These are phyloP conservation scores for Nakataea oryzae DNA, from an alignment of 2,329 filamentous ascomycete genomes.

Conservation along the genomic window DNA sequence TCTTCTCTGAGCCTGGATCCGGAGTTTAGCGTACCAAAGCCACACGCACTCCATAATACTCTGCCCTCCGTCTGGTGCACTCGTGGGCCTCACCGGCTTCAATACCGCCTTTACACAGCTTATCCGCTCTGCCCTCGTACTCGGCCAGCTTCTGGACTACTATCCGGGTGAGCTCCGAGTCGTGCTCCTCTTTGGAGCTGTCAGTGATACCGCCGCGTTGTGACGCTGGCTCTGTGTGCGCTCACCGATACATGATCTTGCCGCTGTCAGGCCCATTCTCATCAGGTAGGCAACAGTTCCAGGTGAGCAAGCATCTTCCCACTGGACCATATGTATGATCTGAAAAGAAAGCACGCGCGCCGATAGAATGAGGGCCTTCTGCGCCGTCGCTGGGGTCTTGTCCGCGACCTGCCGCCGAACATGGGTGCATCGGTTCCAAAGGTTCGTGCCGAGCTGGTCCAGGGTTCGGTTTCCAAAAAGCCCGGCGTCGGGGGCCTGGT, in stretches of 20 bases:
- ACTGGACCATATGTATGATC: constrained; percentile 50
- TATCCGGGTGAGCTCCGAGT: constrained; percentile 46
- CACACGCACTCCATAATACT: constrained; percentile 58
- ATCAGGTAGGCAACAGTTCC: constrained; percentile 43
- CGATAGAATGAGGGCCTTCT: constrained; percentile 23
- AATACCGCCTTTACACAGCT: background rate
- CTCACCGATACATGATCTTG: constrained; percentile 51
- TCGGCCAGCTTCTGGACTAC: constrained; percentile 55
- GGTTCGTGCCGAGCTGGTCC: constrained; percentile 41
- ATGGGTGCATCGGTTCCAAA: constrained; percentile 60
- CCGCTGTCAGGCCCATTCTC: constrained; percentile 57
- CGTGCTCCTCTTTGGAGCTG: constrained; percentile 29
- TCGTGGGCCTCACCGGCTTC: constrained; percentile 18
- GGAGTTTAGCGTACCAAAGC: constrained; percentile 43
- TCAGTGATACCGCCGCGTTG: constrained; percentile 5
- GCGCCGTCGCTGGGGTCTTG: constrained; percentile 10
- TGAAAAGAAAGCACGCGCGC: constrained; percentile 52
- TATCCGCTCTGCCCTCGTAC: constrained; percentile 20
- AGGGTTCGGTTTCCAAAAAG: constrained; percentile 31
- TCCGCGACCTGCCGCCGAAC: constrained; percentile 24
- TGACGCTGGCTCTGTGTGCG: background rate
- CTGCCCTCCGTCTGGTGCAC: constrained; percentile 33
- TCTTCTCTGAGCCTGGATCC: background rate
- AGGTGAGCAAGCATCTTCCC: constrained; percentile 13
- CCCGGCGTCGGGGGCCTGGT: constrained; percentile 13